Percentiles rank a stretch among this genome's conserved stretches.
phyloP scores from a whole-genome alignment of 768 basidiomycete species.

The Pluteus cervinus region DNA sequence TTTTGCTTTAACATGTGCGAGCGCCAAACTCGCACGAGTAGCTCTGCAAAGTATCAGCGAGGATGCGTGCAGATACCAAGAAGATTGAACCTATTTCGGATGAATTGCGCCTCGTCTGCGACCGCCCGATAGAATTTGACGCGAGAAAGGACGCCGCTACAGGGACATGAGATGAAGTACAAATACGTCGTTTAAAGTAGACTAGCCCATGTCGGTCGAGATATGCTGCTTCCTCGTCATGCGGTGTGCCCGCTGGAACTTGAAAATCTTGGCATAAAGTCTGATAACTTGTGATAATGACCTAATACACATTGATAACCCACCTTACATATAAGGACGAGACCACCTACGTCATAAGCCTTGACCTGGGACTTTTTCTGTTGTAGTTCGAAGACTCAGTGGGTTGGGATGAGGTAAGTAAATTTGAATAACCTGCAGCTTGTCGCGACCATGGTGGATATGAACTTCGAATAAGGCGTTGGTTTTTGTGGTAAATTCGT shows the following conservation, averaged over 20 bases:
- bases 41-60: constrained; percentile 22
- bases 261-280: constrained; percentile 58
- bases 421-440: constrained; percentile 39
- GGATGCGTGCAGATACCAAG: constrained; percentile 1
- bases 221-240: constrained; percentile 42
- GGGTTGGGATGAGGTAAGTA: background rate
- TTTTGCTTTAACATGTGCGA: constrained; percentile 54
- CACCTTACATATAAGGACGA: background rate
- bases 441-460: constrained; percentile 69
- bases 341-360: constrained; percentile 41
- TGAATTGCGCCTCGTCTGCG: constrained; percentile 77
- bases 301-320: constrained; percentile 24
- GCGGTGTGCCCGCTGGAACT: constrained; percentile 41
- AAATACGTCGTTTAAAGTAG: background rate
- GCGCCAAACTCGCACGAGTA: constrained; percentile 52
- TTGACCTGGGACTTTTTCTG: constrained; percentile 42
- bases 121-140: constrained; percentile 65
- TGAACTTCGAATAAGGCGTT: constrained; percentile 56
- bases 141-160: constrained; percentile 54
- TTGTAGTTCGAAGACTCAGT: background rate
- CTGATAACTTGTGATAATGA: constrained; percentile 75
- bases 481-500: constrained; percentile 65
- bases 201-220: constrained; percentile 43
- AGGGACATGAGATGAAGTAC: background rate
- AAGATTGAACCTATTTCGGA: constrained; percentile 49